Evolutionary conservation across 2,329 filamentous ascomycete species (phyloP).

Genomic region (Passalora sequoiae): DNA sequence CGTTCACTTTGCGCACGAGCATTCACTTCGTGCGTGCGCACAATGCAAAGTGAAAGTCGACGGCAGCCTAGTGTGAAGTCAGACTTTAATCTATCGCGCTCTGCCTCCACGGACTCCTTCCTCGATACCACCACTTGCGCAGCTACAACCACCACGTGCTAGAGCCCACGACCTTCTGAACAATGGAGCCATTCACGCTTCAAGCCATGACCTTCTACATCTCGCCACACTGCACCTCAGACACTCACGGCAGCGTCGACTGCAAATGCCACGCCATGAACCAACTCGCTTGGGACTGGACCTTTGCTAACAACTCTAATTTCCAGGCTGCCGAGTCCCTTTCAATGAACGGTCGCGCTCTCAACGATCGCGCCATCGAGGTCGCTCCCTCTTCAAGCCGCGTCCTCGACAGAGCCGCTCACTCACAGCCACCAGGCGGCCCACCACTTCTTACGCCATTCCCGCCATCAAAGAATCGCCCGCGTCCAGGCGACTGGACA

Average conservation of each 20-base stretch:
- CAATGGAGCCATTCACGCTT: not conserved
- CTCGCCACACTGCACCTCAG: slow-evolving; percentile 1
- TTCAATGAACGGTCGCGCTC: slow-evolving; percentile 96
- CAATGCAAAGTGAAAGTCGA: slow-evolving; percentile 5
- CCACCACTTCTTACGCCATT: slow-evolving; percentile 80
- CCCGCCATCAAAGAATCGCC: slow-evolving; percentile 96
- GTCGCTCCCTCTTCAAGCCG: slow-evolving; percentile 96
- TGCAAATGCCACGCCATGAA: slow-evolving; percentile 3
- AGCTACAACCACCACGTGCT: not conserved
- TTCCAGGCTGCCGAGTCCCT: slow-evolving; percentile 89
- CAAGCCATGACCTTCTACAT: not conserved
- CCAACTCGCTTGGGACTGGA: not conserved
- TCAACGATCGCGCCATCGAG: slow-evolving; percentile 98
- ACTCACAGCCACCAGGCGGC: slow-evolving; percentile 42
- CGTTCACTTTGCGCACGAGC: not conserved
- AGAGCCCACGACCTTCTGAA: not conserved
- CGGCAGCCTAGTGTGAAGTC: not conserved
- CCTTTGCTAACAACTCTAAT: not conserved
- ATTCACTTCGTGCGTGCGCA: too few relatives aligned
- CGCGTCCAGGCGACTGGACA: slow-evolving; percentile 96
- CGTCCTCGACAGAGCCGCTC: slow-evolving; percentile 88
- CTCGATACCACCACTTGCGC: not conserved
- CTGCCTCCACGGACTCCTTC: not conserved
- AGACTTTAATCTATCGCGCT: not conserved
- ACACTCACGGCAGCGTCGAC: not conserved